Evolutionary conservation across 495 filamentous ascomycete genomes (phyloP).

Genomic region (Mycothermus thermophilus): DNA sequence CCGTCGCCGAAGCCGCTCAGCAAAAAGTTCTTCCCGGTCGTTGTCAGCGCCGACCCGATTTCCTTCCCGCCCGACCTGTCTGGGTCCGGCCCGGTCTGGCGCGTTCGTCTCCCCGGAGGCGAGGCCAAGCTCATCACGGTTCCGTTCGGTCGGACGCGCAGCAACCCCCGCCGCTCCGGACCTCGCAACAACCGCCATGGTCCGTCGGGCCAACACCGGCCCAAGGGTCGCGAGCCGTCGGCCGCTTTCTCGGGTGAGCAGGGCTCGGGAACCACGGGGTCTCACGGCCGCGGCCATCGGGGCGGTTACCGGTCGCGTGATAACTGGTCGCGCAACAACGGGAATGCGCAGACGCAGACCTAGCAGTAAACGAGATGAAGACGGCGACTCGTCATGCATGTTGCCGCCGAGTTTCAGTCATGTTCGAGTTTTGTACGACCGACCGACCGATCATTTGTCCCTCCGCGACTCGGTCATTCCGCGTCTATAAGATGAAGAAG

Average conservation of each 20-base stretch:
- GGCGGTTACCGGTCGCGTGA: slow-evolving; percentile 19
- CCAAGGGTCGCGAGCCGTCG: slow-evolving; percentile 14
- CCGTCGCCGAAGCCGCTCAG: slow-evolving; percentile 26
- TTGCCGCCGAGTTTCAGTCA: too few relatives aligned
- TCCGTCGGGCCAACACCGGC: slow-evolving; percentile 13
- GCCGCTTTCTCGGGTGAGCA: slow-evolving; percentile 12
- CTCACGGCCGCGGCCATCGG: slow-evolving; percentile 8
- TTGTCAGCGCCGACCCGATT: slow-evolving; percentile 28
- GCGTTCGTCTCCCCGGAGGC: slow-evolving; percentile 29
- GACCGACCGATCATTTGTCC: too few relatives aligned
- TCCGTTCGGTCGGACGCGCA: slow-evolving; percentile 26
- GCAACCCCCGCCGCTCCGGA: slow-evolving; percentile 34
- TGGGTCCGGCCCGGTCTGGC: slow-evolving; percentile 28
- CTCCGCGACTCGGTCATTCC: too few relatives aligned
- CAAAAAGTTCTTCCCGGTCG: slow-evolving; percentile 20
- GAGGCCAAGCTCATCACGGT: slow-evolving; percentile 27
- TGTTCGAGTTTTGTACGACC: too few relatives aligned
- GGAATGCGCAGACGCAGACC: slow-evolving; percentile 13
- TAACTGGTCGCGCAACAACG: slow-evolving; percentile 19
- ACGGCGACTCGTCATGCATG: too few relatives aligned
- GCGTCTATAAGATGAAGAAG: too few relatives aligned
- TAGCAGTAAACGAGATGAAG: too few relatives aligned
- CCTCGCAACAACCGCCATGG: slow-evolving; percentile 17
- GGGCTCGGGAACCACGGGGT: slow-evolving; percentile 5
- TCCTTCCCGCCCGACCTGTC: slow-evolving; percentile 24